These are phyloP conservation scores for Laguncularia racemosa DNA, from an alignment of 345 rosid species.

Conservation along the genomic window DNA sequence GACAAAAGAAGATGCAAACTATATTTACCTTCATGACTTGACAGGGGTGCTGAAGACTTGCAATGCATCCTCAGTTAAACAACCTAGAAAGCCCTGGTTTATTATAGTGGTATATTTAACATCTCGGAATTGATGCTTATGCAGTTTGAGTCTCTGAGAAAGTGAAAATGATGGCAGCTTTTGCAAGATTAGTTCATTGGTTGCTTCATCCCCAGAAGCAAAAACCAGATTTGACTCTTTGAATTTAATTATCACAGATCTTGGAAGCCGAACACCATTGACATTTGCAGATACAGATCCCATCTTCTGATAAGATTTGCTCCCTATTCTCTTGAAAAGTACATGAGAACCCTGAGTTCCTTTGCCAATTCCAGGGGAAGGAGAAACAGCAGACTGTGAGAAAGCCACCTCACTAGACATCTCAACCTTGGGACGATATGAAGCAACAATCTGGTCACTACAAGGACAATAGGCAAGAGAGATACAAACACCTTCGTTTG, in stretches of 20 bases:
- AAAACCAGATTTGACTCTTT: constrained; percentile 32
- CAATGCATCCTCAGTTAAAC: constrained; percentile 49
- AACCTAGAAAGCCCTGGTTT: constrained; percentile 42
- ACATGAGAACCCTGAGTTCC: constrained; percentile 50
- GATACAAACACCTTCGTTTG: constrained; percentile 68
- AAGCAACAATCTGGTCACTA: constrained; percentile 53
- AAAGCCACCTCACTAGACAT: constrained; percentile 23
- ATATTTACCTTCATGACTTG: not conserved
- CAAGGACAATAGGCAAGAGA: constrained; percentile 56
- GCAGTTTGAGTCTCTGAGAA: constrained; percentile 36
- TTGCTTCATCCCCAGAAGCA: constrained; percentile 60
- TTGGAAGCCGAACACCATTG: constrained; percentile 58
- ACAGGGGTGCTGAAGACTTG: constrained; percentile 42
- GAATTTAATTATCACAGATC: constrained; percentile 44
- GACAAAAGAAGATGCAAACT: no score
- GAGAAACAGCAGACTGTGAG: constrained; percentile 39
- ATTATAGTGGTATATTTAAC: constrained; percentile 30
- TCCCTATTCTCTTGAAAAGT: constrained; percentile 41
- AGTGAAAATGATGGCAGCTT: constrained; percentile 46
- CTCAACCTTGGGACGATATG: constrained; percentile 68
- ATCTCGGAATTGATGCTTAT: constrained; percentile 50
- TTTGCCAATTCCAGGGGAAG: constrained; percentile 30
- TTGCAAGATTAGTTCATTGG: constrained; percentile 47
- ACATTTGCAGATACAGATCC: constrained; percentile 43
- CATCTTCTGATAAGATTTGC: constrained; percentile 29